A percentile compares a stretch with the other conserved stretches of the same genome.
These are phyloP conservation scores for Trichoderma reesei DNA, from an alignment of 495 filamentous ascomycete genomes.

Conservation along the genomic window DNA sequence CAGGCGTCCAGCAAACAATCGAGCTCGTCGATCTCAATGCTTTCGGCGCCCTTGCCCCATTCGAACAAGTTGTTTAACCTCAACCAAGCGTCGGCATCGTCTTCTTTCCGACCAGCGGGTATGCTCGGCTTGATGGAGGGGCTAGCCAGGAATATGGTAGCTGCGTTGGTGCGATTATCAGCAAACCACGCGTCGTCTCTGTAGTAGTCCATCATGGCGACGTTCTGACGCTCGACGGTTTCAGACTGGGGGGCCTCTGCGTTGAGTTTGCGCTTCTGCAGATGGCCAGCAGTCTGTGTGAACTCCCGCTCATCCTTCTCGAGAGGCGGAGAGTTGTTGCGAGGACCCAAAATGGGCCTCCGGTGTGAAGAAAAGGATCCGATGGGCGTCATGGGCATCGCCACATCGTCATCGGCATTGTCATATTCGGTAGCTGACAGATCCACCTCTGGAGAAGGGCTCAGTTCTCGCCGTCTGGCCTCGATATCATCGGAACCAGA, in stretches of 20 bases:
- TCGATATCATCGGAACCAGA: slow-evolving; percentile 62
- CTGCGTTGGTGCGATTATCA: slow-evolving; percentile 25
- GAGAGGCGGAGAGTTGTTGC: slow-evolving; percentile 71
- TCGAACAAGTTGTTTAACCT: slow-evolving; percentile 45
- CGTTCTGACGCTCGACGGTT: slow-evolving; percentile 17
- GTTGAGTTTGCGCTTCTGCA: slow-evolving; percentile 64
- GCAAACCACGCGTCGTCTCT: slow-evolving; percentile 42
- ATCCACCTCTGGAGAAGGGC: slow-evolving; percentile 87
- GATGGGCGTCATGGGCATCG: slow-evolving; percentile 44
- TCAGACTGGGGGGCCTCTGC: slow-evolving; percentile 35
- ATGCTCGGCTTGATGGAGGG: slow-evolving; percentile 35
- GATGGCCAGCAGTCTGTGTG: slow-evolving; percentile 79
- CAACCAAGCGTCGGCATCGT: slow-evolving; percentile 39
- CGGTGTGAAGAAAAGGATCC: slow-evolving; percentile 44
- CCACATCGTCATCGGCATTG: slow-evolving; percentile 52
- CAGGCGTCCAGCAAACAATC: slow-evolving; percentile 75
- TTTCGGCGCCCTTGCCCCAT: slow-evolving; percentile 74
- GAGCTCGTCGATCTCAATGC: slow-evolving; percentile 82
- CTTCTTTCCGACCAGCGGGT: slow-evolving; percentile 42
- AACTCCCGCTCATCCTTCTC: slow-evolving; percentile 97
- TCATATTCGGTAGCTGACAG: slow-evolving; percentile 82
- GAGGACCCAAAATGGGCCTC: slow-evolving; percentile 32
- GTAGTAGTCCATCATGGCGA: slow-evolving; percentile 38
- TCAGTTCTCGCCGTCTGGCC: slow-evolving; percentile 65
- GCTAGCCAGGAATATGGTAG: slow-evolving; percentile 30